Evolutionary conservation across 2,329 filamentous ascomycete genomes (phyloP), one percentile per base, ranked within the genome.

Genomic region (Boeremia lycopersici): DNA sequence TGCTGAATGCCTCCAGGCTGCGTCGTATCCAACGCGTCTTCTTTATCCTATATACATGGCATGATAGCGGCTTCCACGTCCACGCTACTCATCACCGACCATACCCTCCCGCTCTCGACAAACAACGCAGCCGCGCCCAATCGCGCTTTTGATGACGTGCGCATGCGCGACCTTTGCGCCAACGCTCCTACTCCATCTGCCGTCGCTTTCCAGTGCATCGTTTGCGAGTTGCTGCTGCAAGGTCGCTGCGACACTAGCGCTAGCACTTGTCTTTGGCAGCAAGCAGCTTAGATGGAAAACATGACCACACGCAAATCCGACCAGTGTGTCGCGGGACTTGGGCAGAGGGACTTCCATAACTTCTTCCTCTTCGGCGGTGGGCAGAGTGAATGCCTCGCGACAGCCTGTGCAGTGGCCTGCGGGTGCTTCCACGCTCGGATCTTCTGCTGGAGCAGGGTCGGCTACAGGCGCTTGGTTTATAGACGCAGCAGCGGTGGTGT

Each of bases 81-180:
- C 35, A 23, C 25, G 4, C n/a, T 31, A 55, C 2, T 47, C 47
- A 4, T 55, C 46, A 10, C 52, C 52, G 0, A 55, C 46, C 52
- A 55, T 55, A 2, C 46, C 46, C 10, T 77, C 53, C 45, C 63
- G 57, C 53, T 67, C 70, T 12, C 67, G 60, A 56, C 68, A 72
- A 28, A 73, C 65, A n/a, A 79, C 70, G 59, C 71, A 72, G 0
- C 71, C 68, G n/a, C 61, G 77, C 41, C 79, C 79, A 7, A 81
- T 86, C 93, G 92, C 75, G 89, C 96, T 71, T 89, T 87, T 53
- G 84, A 87, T n/a, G 87, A 96, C 65, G 90, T 97, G n/a, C 81
- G 98, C 55, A 89, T 74, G 71, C 40, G 71, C 69, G 6, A 74
- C 70, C 53, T 74, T 74, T 7, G 65, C 71, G 5, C 91, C 90